Evolutionary conservation across 2,329 filamentous ascomycete genomes (phyloP).

Genomic region (Alternaria tenuissima): DNA sequence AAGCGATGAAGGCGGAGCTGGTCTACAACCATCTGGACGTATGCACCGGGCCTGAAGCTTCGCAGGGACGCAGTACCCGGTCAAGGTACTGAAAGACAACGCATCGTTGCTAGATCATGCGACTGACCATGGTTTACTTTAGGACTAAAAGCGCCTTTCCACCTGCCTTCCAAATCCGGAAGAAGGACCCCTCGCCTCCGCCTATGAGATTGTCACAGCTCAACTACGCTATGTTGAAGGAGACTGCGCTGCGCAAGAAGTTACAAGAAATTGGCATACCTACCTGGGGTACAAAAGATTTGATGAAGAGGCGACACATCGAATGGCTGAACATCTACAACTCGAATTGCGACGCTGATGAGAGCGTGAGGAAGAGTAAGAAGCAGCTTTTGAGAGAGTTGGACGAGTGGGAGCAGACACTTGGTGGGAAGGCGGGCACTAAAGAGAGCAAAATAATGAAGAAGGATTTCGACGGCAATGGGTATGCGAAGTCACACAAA

Average conservation of each 20-base stretch:
- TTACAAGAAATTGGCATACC: constrained; percentile 82
- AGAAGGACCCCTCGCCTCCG: constrained; percentile 52
- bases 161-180: constrained; percentile 32
- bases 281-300: constrained; percentile 69
- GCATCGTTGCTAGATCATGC: not conserved
- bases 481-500: constrained; percentile 77
- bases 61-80: constrained; percentile 39
- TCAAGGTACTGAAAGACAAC: constrained; percentile 36
- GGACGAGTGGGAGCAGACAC: constrained; percentile 84
- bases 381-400: constrained; percentile 78
- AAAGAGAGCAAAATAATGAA: constrained; percentile 68
- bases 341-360: constrained; percentile 87
- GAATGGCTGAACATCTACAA: constrained; percentile 98
- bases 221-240: constrained; percentile 88
- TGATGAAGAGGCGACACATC: constrained; percentile 81
- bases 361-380: constrained; percentile 69
- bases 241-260: constrained; percentile 79
- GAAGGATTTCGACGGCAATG: constrained; percentile 85
- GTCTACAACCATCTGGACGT: constrained; percentile 85
- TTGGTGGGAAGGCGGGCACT: constrained; percentile 66
- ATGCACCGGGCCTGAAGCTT: constrained; percentile 57
- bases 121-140: constrained; percentile 15
- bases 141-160: constrained; percentile 36
- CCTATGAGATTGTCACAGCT: constrained; percentile 70
- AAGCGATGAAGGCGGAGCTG: constrained; percentile 78